Conservation (phyloP, 768 basidiomycete genomes). For the Leccinum pellstonianum region DNA sequence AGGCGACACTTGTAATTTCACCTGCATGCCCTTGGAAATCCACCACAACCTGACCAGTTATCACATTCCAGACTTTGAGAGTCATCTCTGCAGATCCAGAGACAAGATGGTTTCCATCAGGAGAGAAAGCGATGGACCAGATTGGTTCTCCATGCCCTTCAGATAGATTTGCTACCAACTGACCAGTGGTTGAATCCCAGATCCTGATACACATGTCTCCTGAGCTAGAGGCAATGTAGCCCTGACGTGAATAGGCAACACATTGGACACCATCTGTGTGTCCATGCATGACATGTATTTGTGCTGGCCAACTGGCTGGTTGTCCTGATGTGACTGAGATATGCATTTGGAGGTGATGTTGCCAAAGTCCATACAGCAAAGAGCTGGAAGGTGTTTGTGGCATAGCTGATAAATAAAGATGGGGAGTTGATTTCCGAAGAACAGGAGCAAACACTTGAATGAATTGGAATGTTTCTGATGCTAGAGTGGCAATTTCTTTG, state of each 20-base stretch:
- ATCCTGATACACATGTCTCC: background rate
- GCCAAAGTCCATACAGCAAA: background rate
- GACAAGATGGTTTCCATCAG: no score
- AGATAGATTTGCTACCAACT: no score
- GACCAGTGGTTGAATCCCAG: background rate
- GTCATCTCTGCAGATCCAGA: background rate
- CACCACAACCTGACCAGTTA: background rate
- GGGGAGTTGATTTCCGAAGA: no score
- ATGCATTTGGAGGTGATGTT: background rate
- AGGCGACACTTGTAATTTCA: background rate
- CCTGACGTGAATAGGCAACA: background rate
- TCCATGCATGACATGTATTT: background rate
- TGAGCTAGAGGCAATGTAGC: background rate
- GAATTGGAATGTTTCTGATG: conserved; percentile 6
- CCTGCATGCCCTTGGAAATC: conserved; percentile 1
- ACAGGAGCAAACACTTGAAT: conserved; percentile 3
- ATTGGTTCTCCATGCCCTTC: background rate
- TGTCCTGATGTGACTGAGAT: background rate
- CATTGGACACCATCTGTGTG: background rate
- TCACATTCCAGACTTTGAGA: background rate
- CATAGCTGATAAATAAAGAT: no score
- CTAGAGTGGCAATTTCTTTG: background rate
- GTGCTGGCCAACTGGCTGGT: conserved; percentile 1
- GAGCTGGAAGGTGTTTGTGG: background rate
- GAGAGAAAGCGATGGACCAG: background rate